Conservation (phyloP, 495 filamentous ascomycete species). For the Penicillium arizonense region DNA sequence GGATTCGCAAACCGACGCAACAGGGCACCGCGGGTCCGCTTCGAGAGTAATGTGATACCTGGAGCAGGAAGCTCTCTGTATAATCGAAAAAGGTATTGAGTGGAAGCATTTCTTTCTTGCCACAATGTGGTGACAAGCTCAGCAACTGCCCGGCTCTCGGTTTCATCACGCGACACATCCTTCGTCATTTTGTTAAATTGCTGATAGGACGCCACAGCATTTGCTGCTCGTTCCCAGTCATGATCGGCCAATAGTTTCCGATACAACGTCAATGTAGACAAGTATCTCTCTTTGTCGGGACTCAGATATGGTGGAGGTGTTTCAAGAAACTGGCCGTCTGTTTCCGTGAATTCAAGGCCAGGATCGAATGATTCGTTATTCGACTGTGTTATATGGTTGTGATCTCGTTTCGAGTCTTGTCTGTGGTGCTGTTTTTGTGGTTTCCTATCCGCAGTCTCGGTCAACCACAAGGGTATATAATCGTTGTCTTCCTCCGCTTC, state of each 20-base stretch:
- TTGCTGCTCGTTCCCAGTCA: slow-evolving; percentile 16
- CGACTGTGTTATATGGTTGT: background rate
- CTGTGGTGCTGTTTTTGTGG: background rate
- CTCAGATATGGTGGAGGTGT: background rate
- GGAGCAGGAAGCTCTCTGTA: slow-evolving; percentile 64
- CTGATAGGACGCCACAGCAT: slow-evolving; percentile 11
- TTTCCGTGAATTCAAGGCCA: too few species aligned
- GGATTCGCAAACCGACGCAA: slow-evolving; percentile 62
- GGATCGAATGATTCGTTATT: too few species aligned
- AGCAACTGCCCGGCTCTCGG: slow-evolving; percentile 34
- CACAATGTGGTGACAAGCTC: slow-evolving; percentile 41
- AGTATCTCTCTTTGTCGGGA: slow-evolving; percentile 14
- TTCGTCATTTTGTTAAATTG: background rate
- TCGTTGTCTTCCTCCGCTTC: slow-evolving; percentile 4
- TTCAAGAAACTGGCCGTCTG: background rate
- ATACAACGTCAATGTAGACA: slow-evolving; percentile 14
- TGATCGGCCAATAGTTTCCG: slow-evolving; percentile 13
- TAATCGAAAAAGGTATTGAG: slow-evolving; percentile 54
- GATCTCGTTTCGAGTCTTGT: background rate
- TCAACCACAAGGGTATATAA: slow-evolving; percentile 4
- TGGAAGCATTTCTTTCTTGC: slow-evolving; percentile 39
- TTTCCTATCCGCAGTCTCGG: slow-evolving; percentile 5
- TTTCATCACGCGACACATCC: slow-evolving; percentile 13
- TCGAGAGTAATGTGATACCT: slow-evolving; percentile 62
- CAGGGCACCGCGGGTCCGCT: slow-evolving; percentile 58